Percentiles rank a stretch among this genome's conserved stretches.
Conservation (phyloP, 495 filamentous ascomycete species). For the Penicillium salamii region DNA sequence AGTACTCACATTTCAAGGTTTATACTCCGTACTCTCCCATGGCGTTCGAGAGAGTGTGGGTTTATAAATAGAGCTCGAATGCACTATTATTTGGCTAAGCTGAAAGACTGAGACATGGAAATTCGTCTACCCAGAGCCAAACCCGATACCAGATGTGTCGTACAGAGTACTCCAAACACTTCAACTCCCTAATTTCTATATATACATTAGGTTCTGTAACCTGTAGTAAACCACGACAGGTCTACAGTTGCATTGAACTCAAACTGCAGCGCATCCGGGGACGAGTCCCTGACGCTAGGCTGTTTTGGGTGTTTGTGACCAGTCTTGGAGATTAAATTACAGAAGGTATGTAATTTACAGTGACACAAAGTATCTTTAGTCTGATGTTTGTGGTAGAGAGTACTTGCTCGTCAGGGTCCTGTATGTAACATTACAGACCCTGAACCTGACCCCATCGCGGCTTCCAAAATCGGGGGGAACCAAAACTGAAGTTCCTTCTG, state of each 20-base stretch:
- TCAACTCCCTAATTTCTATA: too few species aligned
- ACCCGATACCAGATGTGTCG: too few species aligned
- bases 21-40: too few species aligned
- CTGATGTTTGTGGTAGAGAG: not conserved
- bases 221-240: not conserved
- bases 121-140: too few species aligned
- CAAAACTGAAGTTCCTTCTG: conserved; percentile 8
- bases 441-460: conserved; percentile 11
- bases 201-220: not conserved
- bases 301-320: not conserved
- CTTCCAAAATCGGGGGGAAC: conserved; percentile 16
- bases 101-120: not conserved
- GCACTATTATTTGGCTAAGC: conserved; percentile 7
- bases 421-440: conserved; percentile 4
- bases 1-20: too few species aligned
- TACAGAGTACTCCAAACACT: too few species aligned
- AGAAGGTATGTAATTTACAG: conserved; percentile 1
- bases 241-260: not conserved
- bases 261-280: not conserved
- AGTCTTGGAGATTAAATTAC: conserved; percentile 8
- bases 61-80: conserved; percentile 5
- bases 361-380: not conserved
- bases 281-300: conserved; percentile 24
- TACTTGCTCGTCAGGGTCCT: not conserved
- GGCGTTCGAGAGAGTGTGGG: too few species aligned